Evolutionary conservation across 2,329 filamentous ascomycete species (phyloP).

Genomic region (Didymosphaeria variabile): DNA sequence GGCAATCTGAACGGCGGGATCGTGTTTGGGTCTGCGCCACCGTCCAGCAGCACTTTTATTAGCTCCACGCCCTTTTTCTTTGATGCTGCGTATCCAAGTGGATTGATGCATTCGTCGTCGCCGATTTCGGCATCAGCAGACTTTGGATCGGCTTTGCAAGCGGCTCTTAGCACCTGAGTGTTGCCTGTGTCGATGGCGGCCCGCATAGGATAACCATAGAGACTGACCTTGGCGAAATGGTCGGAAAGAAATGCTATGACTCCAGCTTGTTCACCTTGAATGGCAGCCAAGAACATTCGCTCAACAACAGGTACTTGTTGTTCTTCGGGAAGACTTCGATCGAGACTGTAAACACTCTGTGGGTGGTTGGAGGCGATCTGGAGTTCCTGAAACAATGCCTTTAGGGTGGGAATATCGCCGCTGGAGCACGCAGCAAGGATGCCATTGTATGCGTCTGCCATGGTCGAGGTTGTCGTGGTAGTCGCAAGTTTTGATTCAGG

Average conservation of each 20-base stretch:
- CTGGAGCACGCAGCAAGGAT: conserved; percentile 15
- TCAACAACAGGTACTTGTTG: conserved; percentile 10
- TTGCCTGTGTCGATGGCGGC: conserved; percentile 15
- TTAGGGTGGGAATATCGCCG: conserved; percentile 14
- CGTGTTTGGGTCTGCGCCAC: conserved; percentile 18
- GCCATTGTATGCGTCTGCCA: background rate
- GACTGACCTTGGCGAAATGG: conserved; percentile 6
- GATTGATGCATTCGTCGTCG: conserved; percentile 13
- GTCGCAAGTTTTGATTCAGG: background rate
- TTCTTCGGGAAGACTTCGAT: conserved; percentile 8
- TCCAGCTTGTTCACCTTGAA: conserved; percentile 5
- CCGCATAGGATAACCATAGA: conserved; percentile 9
- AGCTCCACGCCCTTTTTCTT: conserved; percentile 13
- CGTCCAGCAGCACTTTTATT: conserved; percentile 20
- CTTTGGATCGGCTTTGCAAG: conserved; percentile 11
- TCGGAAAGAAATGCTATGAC: conserved; percentile 13
- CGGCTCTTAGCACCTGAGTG: conserved; percentile 11
- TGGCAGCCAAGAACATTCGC: conserved; percentile 13
- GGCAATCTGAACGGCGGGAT: conserved; percentile 16
- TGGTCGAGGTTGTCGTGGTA: background rate
- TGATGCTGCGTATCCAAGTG: conserved; percentile 16
- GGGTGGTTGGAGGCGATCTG: conserved; percentile 11
- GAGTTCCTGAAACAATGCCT: conserved; percentile 8
- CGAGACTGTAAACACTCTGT: conserved; percentile 9
- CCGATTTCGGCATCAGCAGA: conserved; percentile 10